Conservation (phyloP, 2,329 filamentous ascomycete species). For the Ascochyta fabae region DNA sequence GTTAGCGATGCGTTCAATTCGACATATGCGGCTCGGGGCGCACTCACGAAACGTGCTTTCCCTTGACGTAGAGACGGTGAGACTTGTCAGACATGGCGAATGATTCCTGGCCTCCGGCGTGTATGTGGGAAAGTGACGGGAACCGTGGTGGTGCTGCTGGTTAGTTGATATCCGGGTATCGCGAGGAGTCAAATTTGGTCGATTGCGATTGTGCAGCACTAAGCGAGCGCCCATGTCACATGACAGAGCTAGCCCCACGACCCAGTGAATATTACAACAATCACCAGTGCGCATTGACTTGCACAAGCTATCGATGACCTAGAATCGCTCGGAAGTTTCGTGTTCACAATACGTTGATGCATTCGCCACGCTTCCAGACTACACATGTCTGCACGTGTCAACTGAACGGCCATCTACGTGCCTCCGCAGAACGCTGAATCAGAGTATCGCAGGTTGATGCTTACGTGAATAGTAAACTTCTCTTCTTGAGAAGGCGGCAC, state of each 20-base stretch:
- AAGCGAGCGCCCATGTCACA: not conserved
- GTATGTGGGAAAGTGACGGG: conserved; percentile 34
- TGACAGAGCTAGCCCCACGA: not conserved
- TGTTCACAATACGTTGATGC: no score
- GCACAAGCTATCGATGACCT: no score
- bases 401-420: no score
- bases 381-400: no score
- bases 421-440: no score
- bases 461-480: no score
- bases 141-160: conserved; percentile 42
- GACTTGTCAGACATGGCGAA: conserved; percentile 49
- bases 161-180: conserved; percentile 32
- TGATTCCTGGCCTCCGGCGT: conserved; percentile 37
- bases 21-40: conserved; percentile 51
- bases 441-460: no score
- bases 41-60: conserved; percentile 94
- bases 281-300: not conserved
- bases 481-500: no score
- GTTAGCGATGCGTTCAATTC: conserved; percentile 53
- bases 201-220: not conserved
- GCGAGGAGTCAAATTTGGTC: not conserved
- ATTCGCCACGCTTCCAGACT: no score
- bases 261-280: not conserved
- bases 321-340: no score
- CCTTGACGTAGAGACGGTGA: conserved; percentile 60